Conservation (phyloP, 306 rosid genomes). For the Casuarina equisetifolia region DNA sequence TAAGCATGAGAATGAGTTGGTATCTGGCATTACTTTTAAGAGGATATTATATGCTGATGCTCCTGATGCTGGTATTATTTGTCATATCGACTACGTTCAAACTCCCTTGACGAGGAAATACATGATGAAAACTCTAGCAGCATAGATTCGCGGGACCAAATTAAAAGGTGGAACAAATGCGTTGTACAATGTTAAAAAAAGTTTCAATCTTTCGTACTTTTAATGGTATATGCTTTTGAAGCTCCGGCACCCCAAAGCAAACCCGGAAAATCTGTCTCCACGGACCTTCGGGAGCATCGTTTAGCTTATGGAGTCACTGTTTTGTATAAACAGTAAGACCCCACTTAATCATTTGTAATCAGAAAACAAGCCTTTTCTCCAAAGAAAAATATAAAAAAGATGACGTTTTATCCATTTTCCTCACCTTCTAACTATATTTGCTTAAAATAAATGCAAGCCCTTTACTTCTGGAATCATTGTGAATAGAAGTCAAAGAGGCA, state of each 20-base stretch:
- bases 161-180: conserved; percentile 3
- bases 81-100: background rate
- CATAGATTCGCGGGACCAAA: conserved; percentile 15
- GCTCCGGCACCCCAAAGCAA: background rate
- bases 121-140: background rate
- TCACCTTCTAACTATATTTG: too few relatives aligned
- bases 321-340: background rate
- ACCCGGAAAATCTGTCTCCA: too few relatives aligned
- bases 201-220: background rate
- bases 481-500: too few relatives aligned
- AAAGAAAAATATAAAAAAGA: too few relatives aligned
- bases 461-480: too few relatives aligned
- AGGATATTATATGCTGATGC: background rate
- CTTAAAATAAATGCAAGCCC: too few relatives aligned
- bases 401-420: too few relatives aligned
- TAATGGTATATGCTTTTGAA: background rate
- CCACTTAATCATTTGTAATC: too few relatives aligned
- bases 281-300: too few relatives aligned
- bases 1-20: too few relatives aligned
- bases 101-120: background rate
- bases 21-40: too few relatives aligned
- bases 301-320: background rate
- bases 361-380: too few relatives aligned
- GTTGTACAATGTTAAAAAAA: background rate
- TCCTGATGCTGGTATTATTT: background rate